A percentile compares a stretch with the other conserved stretches of the same genome.
These are phyloP conservation scores for Meira miltonrushii DNA, from an alignment of 1,284 basidiomycete species.

Conservation along the genomic window DNA sequence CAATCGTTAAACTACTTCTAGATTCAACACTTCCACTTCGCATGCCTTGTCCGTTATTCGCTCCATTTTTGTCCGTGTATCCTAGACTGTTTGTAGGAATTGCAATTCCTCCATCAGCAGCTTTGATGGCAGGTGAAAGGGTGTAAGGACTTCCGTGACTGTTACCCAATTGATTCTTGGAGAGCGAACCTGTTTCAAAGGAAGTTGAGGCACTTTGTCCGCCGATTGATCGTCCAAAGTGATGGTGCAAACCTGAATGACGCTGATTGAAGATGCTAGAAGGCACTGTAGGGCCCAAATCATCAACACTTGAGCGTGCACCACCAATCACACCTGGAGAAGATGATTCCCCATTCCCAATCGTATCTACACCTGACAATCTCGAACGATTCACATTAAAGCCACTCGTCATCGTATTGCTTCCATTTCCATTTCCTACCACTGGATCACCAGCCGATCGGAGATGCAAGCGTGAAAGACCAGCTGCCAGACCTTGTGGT, in stretches of 20 bases:
- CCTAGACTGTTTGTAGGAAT: not conserved
- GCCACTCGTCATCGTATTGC: not conserved
- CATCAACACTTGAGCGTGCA: slow-evolving; percentile 12
- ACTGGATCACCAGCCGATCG: slow-evolving; percentile 4
- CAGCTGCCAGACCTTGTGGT: slow-evolving; percentile 79
- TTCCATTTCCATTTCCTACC: slow-evolving; percentile 6
- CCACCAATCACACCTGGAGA: not conserved
- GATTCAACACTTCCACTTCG: not conserved
- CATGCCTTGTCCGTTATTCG: not conserved
- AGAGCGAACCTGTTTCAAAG: not conserved
- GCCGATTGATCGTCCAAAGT: not conserved
- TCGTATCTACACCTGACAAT: too few species aligned
- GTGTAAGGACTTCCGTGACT: not conserved
- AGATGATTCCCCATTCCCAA: too few species aligned
- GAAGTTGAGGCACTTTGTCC: not conserved
- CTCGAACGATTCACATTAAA: too few species aligned
- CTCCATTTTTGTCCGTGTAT: not conserved
- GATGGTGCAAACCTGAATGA: not conserved
- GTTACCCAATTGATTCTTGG: not conserved
- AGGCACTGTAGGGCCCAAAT: slow-evolving; percentile 36
- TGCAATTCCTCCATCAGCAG: not conserved
- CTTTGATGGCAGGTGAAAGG: not conserved
- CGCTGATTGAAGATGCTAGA: slow-evolving; percentile 29
- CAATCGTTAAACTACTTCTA: not conserved
- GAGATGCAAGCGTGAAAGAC: slow-evolving; percentile 75